phyloP scores from a whole-genome alignment of 371 early-diverging fungal species.

The Rhizopus stolonifer region DNA sequence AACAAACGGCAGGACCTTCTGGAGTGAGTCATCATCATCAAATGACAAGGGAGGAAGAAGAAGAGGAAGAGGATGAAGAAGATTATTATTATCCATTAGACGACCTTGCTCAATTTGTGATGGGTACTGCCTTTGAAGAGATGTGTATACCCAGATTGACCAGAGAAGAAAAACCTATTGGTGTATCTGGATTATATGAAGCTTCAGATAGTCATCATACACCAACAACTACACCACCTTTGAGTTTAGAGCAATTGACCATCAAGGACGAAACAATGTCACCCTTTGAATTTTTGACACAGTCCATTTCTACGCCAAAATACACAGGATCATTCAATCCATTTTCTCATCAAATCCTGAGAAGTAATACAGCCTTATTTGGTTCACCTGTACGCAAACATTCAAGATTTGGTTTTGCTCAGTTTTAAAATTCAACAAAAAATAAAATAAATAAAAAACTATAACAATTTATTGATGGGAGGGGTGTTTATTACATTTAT shows the following conservation, averaged over 20 bases:
- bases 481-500: no score
- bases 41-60: not conserved
- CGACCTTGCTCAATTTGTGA: slow-evolving; percentile 36
- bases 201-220: not conserved
- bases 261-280: slow-evolving; percentile 13
- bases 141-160: slow-evolving; percentile 9
- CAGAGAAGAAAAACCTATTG: slow-evolving; percentile 30
- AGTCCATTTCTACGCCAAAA: slow-evolving; percentile 32
- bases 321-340: slow-evolving; percentile 48
- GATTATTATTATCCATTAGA: slow-evolving; percentile 9
- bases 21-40: not conserved
- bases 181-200: slow-evolving; percentile 31
- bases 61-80: slow-evolving; percentile 5
- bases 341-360: slow-evolving; percentile 39
- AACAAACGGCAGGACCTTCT: slow-evolving; percentile 7
- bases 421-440: slow-evolving; percentile 9
- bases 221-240: slow-evolving; percentile 5
- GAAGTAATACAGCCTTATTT: slow-evolving; percentile 25
- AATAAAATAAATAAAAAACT: no score
- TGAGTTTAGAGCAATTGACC: not conserved
- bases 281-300: slow-evolving; percentile 37
- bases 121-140: slow-evolving; percentile 39
- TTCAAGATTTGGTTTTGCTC: slow-evolving; percentile 53
- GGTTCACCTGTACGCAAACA: slow-evolving; percentile 44
- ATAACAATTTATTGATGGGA: no score